phyloP scores from a whole-genome alignment of 225 moss, liverwort and hornwort genomes.

The Bryoerythrophyllum caledonicum region DNA sequence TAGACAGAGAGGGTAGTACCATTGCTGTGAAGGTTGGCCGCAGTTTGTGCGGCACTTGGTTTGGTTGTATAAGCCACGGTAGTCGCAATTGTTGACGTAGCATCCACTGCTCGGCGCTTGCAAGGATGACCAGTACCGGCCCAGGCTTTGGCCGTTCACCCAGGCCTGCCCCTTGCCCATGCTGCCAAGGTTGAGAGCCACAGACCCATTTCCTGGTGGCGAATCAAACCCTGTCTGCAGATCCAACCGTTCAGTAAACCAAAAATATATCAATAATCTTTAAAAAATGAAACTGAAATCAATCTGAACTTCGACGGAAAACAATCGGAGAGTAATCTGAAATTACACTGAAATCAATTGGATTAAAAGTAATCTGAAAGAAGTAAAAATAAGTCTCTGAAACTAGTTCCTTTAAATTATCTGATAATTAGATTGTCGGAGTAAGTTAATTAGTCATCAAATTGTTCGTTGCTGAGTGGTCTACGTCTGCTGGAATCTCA shows the following conservation, averaged over 20 bases:
- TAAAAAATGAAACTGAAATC: not conserved
- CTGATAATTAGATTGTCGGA: not conserved
- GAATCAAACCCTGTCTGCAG: conserved; percentile 66
- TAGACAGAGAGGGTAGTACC: conserved; percentile 39
- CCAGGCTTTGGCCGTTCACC: conserved; percentile 78
- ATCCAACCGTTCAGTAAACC: not conserved
- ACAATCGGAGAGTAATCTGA: too few relatives aligned
- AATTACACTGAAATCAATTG: too few relatives aligned
- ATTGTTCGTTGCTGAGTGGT: too few relatives aligned
- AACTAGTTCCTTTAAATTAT: not conserved
- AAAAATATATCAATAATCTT: not conserved
- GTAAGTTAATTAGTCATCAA: not conserved
- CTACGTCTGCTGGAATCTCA: too few relatives aligned
- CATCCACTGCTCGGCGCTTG: conserved; percentile 33
- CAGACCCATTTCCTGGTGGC: conserved; percentile 58
- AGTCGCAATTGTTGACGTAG: conserved; percentile 49
- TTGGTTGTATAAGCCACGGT: conserved; percentile 53
- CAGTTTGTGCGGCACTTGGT: conserved; percentile 61
- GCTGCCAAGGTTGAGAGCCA: conserved; percentile 69
- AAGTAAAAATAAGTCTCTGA: not conserved
- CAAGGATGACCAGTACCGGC: conserved; percentile 71
- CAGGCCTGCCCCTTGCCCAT: conserved; percentile 90
- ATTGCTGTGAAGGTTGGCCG: conserved; percentile 65
- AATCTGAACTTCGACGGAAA: too few relatives aligned
- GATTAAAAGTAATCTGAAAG: not conserved